Conservation (phyloP, 2,329 filamentous ascomycete genomes). For the Fusarium penzigii region DNA sequence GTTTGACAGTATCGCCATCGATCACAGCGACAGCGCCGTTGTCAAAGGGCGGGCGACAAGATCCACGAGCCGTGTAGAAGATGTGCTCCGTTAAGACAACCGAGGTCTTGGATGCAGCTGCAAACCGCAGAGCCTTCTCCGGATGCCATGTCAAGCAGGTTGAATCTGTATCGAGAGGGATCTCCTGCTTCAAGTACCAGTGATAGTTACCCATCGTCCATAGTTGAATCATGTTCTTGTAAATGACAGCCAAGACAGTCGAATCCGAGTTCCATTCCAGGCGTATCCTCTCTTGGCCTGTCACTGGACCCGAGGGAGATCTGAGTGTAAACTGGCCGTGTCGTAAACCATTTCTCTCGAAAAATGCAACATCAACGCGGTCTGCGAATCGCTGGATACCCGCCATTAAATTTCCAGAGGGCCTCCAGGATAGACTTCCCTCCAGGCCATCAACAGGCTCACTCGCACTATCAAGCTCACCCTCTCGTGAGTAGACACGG, state of each 20-base stretch:
- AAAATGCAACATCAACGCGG: conserved; percentile 84
- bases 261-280: conserved; percentile 93
- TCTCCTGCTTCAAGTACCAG: conserved; percentile 95
- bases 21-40: conserved; percentile 79
- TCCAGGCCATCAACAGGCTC: conserved; percentile 95
- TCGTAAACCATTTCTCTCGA: conserved; percentile 95
- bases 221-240: conserved; percentile 76
- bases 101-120: conserved; percentile 51
- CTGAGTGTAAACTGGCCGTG: conserved; percentile 91
- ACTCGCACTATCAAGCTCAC: conserved; percentile 86
- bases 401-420: conserved; percentile 88
- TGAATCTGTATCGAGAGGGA: conserved; percentile 47
- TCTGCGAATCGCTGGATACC: conserved; percentile 72
- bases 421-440: conserved; percentile 84
- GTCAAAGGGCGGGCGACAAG: conserved; percentile 71
- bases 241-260: conserved; percentile 80
- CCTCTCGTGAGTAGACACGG: conserved; percentile 88
- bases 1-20: conserved; percentile 76
- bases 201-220: conserved; percentile 99
- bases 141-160: conserved; percentile 72
- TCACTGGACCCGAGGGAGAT: conserved; percentile 57
- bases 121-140: conserved; percentile 74
- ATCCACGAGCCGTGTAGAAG: conserved; percentile 68
- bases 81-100: conserved; percentile 66
- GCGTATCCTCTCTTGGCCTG: conserved; percentile 58